Evolutionary conservation across 495 filamentous ascomycete genomes (phyloP).

Genomic region (Aspergillus incahuasiensis): DNA sequence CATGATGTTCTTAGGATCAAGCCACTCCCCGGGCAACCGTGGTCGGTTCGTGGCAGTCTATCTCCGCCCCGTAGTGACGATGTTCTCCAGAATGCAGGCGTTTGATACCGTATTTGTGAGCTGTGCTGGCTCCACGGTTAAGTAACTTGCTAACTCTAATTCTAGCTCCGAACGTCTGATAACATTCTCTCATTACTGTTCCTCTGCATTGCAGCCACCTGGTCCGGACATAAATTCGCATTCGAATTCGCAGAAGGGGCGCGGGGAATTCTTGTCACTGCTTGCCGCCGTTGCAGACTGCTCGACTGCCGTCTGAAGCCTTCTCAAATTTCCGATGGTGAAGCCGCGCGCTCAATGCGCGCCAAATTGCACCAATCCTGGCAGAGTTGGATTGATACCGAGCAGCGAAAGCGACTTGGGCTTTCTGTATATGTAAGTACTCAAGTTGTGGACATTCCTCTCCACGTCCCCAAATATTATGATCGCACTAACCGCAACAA

Average conservation of each 20-base stretch:
- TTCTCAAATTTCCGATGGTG: too few species aligned
- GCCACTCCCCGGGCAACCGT: background rate
- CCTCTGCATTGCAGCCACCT: background rate
- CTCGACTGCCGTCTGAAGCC: background rate
- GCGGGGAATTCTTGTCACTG: constrained; percentile 1
- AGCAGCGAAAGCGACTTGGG: too few species aligned
- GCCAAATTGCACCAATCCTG: too few species aligned
- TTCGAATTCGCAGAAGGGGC: constrained; percentile 3
- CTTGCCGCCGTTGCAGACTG: background rate
- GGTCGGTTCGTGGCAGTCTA: background rate
- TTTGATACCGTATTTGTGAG: background rate
- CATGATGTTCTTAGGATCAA: constrained; percentile 5
- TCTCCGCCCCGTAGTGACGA: background rate
- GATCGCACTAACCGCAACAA: background rate
- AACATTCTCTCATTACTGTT: constrained; percentile 1
- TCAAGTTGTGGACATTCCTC: too few species aligned
- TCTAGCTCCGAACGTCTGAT: background rate
- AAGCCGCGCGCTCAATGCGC: too few species aligned
- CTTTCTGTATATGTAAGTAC: too few species aligned
- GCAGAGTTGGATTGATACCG: too few species aligned
- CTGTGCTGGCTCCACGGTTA: background rate
- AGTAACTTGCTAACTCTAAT: too few species aligned
- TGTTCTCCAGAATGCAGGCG: background rate
- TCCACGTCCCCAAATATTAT: too few species aligned
- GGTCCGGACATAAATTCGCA: background rate